Evolutionary conservation across 768 basidiomycete genomes (phyloP).

Genomic region (Cubamyces sp.): DNA sequence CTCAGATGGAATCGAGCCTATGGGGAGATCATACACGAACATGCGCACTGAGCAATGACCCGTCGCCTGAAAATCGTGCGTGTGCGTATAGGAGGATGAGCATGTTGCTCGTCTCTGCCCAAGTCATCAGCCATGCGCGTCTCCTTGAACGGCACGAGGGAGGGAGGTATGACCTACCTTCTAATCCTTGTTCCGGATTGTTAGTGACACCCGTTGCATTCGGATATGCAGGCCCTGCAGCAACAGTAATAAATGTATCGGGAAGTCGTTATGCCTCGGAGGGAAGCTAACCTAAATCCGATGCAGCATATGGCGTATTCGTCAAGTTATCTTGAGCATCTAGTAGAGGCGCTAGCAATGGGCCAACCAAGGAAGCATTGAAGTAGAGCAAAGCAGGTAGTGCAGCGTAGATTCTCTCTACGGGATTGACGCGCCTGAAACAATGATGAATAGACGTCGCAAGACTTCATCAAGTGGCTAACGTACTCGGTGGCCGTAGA

Average conservation of each 20-base stretch:
- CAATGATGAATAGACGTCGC: neutral
- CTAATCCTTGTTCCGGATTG: constrained; percentile 10
- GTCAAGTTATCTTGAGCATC: constrained; percentile 30
- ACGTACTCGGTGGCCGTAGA: neutral
- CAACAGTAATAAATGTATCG: neutral
- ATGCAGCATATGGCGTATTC: constrained; percentile 30
- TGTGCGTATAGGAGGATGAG: constrained; percentile 34
- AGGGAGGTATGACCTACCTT: constrained; percentile 5
- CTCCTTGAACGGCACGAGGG: too few species aligned
- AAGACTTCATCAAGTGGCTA: neutral
- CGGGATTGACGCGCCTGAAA: constrained; percentile 35
- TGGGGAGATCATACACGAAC: neutral
- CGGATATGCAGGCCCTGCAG: constrained; percentile 17
- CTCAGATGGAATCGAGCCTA: neutral
- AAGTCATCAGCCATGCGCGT: neutral
- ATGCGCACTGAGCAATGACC: constrained; percentile 24
- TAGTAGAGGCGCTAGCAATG: constrained; percentile 34
- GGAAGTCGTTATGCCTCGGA: too few species aligned
- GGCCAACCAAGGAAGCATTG: constrained; percentile 35
- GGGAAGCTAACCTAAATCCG: constrained; percentile 34
- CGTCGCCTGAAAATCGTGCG: constrained; percentile 35
- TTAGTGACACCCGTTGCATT: constrained; percentile 18
- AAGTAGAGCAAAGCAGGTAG: constrained; percentile 36
- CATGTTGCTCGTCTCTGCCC: constrained; percentile 40
- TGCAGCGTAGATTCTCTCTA: constrained; percentile 37